A percentile compares a stretch with the other conserved stretches of the same genome.
Conservation (phyloP, 768 basidiomycete genomes). For the Hygrocybe coccinea region DNA sequence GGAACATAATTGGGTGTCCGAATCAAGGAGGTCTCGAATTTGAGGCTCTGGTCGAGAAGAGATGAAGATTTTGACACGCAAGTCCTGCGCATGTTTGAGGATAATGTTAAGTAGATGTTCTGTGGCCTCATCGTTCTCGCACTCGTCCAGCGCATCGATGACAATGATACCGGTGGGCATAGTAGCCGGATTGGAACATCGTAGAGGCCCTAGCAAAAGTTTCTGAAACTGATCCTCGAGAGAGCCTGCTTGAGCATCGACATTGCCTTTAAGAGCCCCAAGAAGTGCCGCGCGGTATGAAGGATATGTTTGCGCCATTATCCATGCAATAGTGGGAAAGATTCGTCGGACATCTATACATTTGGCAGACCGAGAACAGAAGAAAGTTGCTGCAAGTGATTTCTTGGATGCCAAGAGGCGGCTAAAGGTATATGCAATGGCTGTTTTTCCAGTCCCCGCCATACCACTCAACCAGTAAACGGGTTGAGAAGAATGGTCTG, state of each 20-base stretch:
- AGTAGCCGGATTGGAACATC: neutral
- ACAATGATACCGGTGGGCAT: neutral
- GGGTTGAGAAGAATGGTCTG: neutral
- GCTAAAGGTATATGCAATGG: neutral
- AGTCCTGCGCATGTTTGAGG: neutral
- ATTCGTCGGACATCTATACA: neutral
- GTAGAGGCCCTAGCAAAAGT: neutral
- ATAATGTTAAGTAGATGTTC: neutral
- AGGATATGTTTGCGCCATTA: neutral
- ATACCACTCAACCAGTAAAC: neutral
- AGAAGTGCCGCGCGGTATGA: neutral
- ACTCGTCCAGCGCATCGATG: neutral
- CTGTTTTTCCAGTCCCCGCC: neutral
- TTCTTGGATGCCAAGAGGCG: neutral
- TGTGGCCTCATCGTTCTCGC: neutral
- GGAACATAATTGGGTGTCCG: neutral
- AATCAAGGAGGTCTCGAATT: neutral
- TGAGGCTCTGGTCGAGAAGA: neutral
- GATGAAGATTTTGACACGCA: slow-evolving; percentile 1
- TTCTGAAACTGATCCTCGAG: neutral
- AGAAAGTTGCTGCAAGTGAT: neutral
- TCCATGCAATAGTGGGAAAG: neutral
- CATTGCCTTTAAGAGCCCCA: neutral
- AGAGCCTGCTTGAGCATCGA: neutral
- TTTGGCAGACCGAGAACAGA: neutral